Base-by-base conservation (phyloP, 768 basidiomycete species). In the Podaxis mareebaensis region DNA sequence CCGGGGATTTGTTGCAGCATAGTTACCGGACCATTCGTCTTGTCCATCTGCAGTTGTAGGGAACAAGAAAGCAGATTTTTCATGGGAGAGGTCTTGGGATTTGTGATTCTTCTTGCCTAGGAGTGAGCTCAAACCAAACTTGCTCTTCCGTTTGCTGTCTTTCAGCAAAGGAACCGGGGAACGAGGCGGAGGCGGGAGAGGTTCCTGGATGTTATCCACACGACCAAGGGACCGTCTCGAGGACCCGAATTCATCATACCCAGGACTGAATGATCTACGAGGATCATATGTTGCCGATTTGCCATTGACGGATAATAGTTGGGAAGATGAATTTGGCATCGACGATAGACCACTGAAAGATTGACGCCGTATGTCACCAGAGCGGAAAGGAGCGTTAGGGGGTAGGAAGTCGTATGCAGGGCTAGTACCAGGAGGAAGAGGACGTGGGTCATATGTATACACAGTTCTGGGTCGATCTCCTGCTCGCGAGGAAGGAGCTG, bases 211-310 rank as follows among this genome's bases (percentile, higher is more conserved):
- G 33, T 75, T 69, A 55, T 81, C 80, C 33, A 80, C 68, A 38
- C 76, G 77, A 36, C 79, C 79, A 24, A 91, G 78, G 5, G 88
- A 88, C 65, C 82, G 76, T 22, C 84, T 83, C 12, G 92, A 90
- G 13, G 75, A 72, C 13, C 92, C 92, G 68, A 93, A 93, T 72
- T 93, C 91, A 61, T 85, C 85, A 64, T 91, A 93, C 63, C 76
- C 74, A 3, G 76, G 70, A 11, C 78, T 78, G 63, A 78, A 76
- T 65, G 71, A 72, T 69, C 68, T 75, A 61, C 72, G 76, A 26
- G 69, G 64, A 52, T 78, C 77, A 65, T 73, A 78, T 20, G 72
- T 79, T n/a, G 72, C 73, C 46, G 71, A 75, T 61, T 68, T 72
- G 30, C 64, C 61, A 40, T 57, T 72, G 10, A 60, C 54, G 55